phyloP scores from a whole-genome alignment of 352 stramenopile genomes.

The Phytophthora pinifolia region DNA sequence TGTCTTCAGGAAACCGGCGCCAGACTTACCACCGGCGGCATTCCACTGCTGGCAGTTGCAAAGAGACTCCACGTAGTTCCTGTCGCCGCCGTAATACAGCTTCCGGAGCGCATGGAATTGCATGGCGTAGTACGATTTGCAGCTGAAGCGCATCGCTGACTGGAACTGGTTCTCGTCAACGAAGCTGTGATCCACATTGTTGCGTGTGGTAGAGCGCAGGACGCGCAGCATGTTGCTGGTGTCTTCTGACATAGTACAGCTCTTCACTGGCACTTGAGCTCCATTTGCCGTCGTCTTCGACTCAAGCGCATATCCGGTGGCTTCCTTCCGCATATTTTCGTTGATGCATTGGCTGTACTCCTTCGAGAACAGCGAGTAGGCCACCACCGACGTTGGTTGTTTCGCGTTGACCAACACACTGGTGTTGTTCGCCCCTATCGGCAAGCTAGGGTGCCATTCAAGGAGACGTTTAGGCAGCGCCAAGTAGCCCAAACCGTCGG shows the following conservation, averaged over 20 bases:
- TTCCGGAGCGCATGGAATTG: constrained; percentile 86
- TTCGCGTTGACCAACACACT: constrained; percentile 77
- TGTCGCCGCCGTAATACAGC: constrained; percentile 82
- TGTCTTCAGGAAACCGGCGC: constrained; percentile 85
- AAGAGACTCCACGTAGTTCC: constrained; percentile 87
- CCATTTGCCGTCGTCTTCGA: constrained; percentile 37
- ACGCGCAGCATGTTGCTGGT: constrained; percentile 61
- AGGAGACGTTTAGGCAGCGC: constrained; percentile 81
- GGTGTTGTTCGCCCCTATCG: constrained; percentile 65
- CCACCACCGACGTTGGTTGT: constrained; percentile 84
- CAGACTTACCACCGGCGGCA: constrained; percentile 82
- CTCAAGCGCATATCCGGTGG: constrained; percentile 36
- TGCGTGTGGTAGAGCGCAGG: constrained; percentile 62
- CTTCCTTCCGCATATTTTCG: constrained; percentile 64
- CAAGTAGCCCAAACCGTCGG: constrained; percentile 61
- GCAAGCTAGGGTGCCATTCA: constrained; percentile 79
- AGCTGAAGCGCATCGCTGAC: constrained; percentile 75
- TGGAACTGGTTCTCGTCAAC: constrained; percentile 89
- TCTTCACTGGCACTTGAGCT: constrained; percentile 24
- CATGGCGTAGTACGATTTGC: constrained; percentile 90
- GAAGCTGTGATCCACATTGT: constrained; percentile 86
- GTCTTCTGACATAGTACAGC: constrained; percentile 28
- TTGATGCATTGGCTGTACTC: constrained; percentile 79
- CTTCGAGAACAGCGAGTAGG: constrained; percentile 84
- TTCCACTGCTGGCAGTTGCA: constrained; percentile 89